A percentile compares a stretch with the other conserved stretches of the same genome.
phyloP scores from a whole-genome alignment of 495 filamentous ascomycete genomes.

The Lasiosphaeriaceae sp. region DNA sequence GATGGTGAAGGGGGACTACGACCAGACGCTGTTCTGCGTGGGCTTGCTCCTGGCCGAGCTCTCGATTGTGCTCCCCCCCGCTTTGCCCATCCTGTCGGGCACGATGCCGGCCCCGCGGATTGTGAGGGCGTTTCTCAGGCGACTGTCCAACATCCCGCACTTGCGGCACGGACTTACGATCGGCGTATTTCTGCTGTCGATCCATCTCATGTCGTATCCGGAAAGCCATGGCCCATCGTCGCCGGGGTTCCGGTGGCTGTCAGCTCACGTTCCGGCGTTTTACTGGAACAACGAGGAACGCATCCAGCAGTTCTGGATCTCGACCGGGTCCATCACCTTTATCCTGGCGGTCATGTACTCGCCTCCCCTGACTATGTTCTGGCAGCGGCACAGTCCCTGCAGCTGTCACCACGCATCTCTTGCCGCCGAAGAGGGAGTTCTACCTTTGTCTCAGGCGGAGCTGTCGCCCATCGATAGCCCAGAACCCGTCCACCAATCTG shows the following conservation, averaged over 20 bases:
- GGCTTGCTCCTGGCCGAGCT: conserved; percentile 13
- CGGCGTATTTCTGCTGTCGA: background rate
- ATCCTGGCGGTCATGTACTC: conserved; percentile 3
- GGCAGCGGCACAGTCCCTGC: background rate
- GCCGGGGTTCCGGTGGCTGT: conserved; percentile 1
- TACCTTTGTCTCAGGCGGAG: no score
- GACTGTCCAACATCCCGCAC: background rate
- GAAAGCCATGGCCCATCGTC: background rate
- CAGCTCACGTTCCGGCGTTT: background rate
- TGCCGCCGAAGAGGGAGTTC: background rate
- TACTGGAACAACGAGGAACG: background rate
- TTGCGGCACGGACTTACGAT: background rate
- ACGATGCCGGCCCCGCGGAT: background rate
- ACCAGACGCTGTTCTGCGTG: conserved; percentile 8
- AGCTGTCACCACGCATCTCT: background rate
- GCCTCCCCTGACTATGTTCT: background rate
- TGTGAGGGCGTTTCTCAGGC: background rate
- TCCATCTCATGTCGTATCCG: conserved; percentile 1
- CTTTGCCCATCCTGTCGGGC: background rate
- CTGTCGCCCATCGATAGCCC: no score
- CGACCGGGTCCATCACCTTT: conserved; percentile 2
- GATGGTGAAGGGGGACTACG: conserved; percentile 3
- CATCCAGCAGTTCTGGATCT: conserved; percentile 10
- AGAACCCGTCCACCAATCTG: background rate
- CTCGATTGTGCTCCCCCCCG: background rate